Percentiles rank a stretch among this genome's conserved stretches.
Evolutionary conservation across 75 land plant species (phyloP).

Genomic region (Chamaecyparis obtusa): DNA sequence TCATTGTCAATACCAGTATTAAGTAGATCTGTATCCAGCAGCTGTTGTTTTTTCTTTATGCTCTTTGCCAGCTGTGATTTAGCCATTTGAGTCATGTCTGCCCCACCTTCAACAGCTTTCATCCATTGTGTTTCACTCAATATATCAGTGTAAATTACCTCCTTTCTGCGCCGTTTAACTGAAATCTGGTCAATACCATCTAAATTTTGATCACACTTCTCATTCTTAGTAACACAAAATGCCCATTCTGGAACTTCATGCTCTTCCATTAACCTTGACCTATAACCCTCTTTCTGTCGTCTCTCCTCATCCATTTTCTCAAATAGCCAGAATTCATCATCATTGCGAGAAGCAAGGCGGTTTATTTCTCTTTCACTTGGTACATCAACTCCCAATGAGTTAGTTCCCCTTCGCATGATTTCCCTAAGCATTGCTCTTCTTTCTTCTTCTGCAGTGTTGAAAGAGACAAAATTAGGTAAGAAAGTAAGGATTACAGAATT

Average conservation of each 20-base stretch:
- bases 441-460: conserved; percentile 72
- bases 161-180: conserved; percentile 84
- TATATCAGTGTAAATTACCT: conserved; percentile 74
- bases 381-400: conserved; percentile 82
- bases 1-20: not conserved
- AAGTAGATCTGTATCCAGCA: not conserved
- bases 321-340: conserved; percentile 82
- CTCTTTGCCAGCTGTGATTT: conserved; percentile 13
- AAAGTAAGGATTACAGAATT: not conserved
- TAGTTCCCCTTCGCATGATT: conserved; percentile 89
- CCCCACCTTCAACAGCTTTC: conserved; percentile 86
- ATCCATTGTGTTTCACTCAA: conserved; percentile 88
- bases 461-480: not conserved
- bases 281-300: conserved; percentile 74
- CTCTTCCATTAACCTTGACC: conserved; percentile 89
- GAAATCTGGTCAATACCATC: conserved; percentile 14
- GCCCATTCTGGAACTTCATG: conserved; percentile 98
- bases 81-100: conserved; percentile 49
- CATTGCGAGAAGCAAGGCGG: conserved; percentile 82
- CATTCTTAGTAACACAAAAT: conserved; percentile 32
- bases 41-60: conserved; percentile 8
- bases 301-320: conserved; percentile 98
- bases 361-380: conserved; percentile 99
- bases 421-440: conserved; percentile 89
- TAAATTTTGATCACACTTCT: conserved; percentile 16